Evolutionary conservation across 2,329 filamentous ascomycete genomes (phyloP), one percentile per base, ranked within the genome.

Genomic region (Fusarium ambrosium): DNA sequence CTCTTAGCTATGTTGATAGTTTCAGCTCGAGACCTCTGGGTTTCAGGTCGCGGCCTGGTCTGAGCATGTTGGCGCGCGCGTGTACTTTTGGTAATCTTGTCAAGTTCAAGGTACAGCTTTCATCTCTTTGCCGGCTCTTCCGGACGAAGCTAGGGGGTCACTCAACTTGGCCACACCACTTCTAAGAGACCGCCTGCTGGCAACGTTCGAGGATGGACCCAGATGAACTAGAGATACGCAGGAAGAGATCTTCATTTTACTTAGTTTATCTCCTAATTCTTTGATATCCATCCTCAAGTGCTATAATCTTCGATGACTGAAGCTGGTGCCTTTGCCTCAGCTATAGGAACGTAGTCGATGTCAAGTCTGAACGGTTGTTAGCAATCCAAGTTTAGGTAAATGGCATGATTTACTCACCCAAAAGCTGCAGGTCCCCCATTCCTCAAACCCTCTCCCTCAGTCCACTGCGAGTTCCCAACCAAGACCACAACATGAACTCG

Each of bases 381-480:
- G 51, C 1, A 32, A 34, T 14, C 18, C 11, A 1, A 55, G 27
- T 14, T 27, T 3, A 27, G 2, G 16, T 13, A 34, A 3, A 14
- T 2, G 4, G 18, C 0, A 8, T 20, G 0, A 9, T 14, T 0
- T 14, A 32, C 56, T 60, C 7, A 41, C 56, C 24, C 56, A 60
- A 60, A 60, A 11, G 56, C 36, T 9, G 6, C 16, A 2, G 56
- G 56, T 0, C 56, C 36, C 16, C 36, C 56, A 9, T 60, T 60
- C 1, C 13, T 41, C 1, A 60, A 2, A 14, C 56, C 56, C 29
- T 60, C 16, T 20, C 36, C 56, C 27, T 45, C 39, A 1, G 65
- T 74, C 73, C 73, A 75, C 6, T 69, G 64, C 0, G 66, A 62
- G 2, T 66, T 72, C 1, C 71, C 67, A 13, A 66, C 56, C 7